A percentile compares a stretch with the other conserved stretches of the same genome.
phyloP scores from a whole-genome alignment of 2,329 filamentous ascomycete species.

The Cryphonectria naterciae region DNA sequence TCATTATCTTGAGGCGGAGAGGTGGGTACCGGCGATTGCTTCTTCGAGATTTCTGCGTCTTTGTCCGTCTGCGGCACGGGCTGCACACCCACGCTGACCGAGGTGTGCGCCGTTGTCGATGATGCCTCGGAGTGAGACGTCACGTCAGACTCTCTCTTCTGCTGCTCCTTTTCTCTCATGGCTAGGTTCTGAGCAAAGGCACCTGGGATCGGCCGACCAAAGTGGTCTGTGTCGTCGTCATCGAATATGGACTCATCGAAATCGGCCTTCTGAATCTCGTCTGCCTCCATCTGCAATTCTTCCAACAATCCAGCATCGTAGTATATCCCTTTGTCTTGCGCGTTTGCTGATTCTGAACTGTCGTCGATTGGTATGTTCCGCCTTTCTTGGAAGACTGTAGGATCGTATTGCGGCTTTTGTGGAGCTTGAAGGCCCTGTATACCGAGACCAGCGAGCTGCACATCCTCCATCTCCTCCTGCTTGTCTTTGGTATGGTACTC shows the following conservation, averaged over 20 bases:
- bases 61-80: conserved; percentile 31
- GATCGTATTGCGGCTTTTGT: conserved; percentile 30
- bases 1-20: conserved; percentile 34
- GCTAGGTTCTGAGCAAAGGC: conserved; percentile 59
- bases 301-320: conserved; percentile 65
- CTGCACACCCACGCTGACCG: conserved; percentile 44
- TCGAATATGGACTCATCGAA: conserved; percentile 80
- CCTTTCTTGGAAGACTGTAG: conserved; percentile 28
- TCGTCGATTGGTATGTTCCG: conserved; percentile 24
- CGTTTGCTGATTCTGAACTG: background rate
- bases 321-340: conserved; percentile 65
- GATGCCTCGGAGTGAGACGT: conserved; percentile 52
- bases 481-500: conserved; percentile 8
- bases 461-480: conserved; percentile 31
- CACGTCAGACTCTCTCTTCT: conserved; percentile 52
- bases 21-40: conserved; percentile 25
- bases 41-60: conserved; percentile 22
- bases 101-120: conserved; percentile 59
- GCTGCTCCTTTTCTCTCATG: conserved; percentile 43
- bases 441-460: conserved; percentile 44
- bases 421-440: conserved; percentile 44
- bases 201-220: conserved; percentile 63
- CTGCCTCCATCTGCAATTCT: conserved; percentile 51
- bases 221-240: conserved; percentile 65
- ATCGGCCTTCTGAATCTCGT: conserved; percentile 56